A percentile compares a stretch with the other conserved stretches of the same genome.
Evolutionary conservation across 371 early-diverging fungal genomes (phyloP).

Genomic region (Mucor lusitanicus): DNA sequence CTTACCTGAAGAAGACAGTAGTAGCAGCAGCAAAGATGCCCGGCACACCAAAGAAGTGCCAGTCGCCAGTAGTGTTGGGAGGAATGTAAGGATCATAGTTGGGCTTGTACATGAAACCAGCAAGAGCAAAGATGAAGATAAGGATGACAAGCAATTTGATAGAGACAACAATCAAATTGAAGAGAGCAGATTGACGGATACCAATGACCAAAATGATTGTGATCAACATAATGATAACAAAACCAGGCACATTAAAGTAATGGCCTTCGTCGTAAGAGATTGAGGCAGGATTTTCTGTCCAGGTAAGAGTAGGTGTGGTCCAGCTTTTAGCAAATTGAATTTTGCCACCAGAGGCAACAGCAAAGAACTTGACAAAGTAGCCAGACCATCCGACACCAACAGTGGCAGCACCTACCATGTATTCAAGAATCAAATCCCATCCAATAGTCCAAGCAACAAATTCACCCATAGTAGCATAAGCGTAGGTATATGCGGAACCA

Average conservation of each 20-base stretch:
- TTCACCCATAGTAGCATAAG: constrained; percentile 86
- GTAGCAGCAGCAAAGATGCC: constrained; percentile 80
- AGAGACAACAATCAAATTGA: constrained; percentile 71
- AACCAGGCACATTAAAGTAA: constrained; percentile 77
- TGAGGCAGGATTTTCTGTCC: constrained; percentile 43
- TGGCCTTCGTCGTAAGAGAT: constrained; percentile 50
- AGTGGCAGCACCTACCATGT: constrained; percentile 77
- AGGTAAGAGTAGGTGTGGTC: constrained; percentile 67
- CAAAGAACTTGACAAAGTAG: constrained; percentile 72
- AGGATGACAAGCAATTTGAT: constrained; percentile 77
- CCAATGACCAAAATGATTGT: constrained; percentile 63
- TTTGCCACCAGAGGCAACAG: constrained; percentile 52
- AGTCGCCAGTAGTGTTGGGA: constrained; percentile 43
- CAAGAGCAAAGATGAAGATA: constrained; percentile 76
- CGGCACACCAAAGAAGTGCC: constrained; percentile 64
- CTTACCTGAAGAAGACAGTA: constrained; percentile 74
- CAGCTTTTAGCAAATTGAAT: constrained; percentile 47
- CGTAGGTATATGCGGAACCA: constrained; percentile 84
- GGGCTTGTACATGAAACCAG: constrained; percentile 61
- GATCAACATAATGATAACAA: constrained; percentile 62
- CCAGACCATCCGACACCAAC: constrained; percentile 79
- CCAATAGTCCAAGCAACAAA: constrained; percentile 82
- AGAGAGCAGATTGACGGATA: constrained; percentile 69
- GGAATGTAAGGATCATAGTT: constrained; percentile 88
- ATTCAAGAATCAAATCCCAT: constrained; percentile 87